Percentiles rank a stretch among this genome's conserved stretches.
Evolutionary conservation across 2,329 filamentous ascomycete genomes (phyloP).

Genomic region (Nannizzia gypsea): DNA sequence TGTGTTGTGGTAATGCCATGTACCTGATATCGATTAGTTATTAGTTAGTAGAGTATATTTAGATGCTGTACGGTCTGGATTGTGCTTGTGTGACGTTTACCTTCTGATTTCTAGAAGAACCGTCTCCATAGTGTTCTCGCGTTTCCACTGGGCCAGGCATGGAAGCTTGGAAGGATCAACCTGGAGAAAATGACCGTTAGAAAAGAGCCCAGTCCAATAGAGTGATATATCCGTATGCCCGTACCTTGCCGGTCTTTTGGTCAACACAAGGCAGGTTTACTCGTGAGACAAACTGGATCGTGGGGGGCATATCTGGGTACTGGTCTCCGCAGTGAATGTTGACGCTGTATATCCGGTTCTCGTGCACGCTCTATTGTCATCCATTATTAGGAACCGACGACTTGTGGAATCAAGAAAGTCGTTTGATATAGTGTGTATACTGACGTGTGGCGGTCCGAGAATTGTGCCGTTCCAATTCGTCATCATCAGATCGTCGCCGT

Average conservation of each 20-base stretch:
- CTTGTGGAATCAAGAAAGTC: not conserved
- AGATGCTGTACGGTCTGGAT: no score
- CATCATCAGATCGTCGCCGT: slow-evolving; percentile 91
- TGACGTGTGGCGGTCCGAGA: slow-evolving; percentile 85
- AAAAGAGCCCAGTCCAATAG: not conserved
- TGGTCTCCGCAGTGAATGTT: slow-evolving; percentile 87
- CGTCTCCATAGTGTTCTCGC: slow-evolving; percentile 90
- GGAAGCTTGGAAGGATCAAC: slow-evolving; percentile 76
- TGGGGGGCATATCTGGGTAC: slow-evolving; percentile 81
- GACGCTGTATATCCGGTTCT: slow-evolving; percentile 97
- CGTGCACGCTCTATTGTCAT: slow-evolving; percentile 66
- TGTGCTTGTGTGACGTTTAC: slow-evolving; percentile 39
- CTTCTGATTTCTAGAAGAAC: slow-evolving; percentile 75
- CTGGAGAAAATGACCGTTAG: slow-evolving; percentile 26
- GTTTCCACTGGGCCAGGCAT: slow-evolving; percentile 80
- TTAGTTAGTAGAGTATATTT: not conserved
- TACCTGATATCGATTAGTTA: slow-evolving; percentile 48
- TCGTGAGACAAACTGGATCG: slow-evolving; percentile 83
- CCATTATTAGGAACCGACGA: not conserved
- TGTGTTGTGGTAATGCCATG: slow-evolving; percentile 84
- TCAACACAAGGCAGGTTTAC: slow-evolving; percentile 96
- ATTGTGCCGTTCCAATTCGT: slow-evolving; percentile 99
- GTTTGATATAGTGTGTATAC: slow-evolving; percentile 25
- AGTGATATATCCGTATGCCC: slow-evolving; percentile 5
- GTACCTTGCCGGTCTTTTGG: slow-evolving; percentile 59